A percentile compares a stretch with the other conserved stretches of the same genome.
Evolutionary conservation across 495 filamentous ascomycete species (phyloP).

Genomic region (Elaphomyces granulatus): DNA sequence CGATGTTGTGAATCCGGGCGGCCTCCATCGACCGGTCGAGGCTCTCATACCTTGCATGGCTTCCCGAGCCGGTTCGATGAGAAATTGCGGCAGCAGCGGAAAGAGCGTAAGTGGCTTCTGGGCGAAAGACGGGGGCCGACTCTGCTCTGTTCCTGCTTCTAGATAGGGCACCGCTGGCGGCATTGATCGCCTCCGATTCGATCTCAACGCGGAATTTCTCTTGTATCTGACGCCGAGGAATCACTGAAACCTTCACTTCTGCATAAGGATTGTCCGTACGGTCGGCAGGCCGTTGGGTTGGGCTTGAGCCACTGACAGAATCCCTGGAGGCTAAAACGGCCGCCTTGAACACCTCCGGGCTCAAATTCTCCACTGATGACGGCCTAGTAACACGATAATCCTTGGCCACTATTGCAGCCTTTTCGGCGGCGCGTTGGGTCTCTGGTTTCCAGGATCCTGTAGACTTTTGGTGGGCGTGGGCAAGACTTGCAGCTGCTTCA

Average conservation of each 20-base stretch:
- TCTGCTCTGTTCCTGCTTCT: conserved; percentile 46
- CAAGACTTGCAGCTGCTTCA: conserved; percentile 55
- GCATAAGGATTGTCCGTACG: no score
- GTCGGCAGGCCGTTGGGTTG: neutral
- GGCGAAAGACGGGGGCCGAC: conserved; percentile 44
- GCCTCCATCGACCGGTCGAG: conserved; percentile 37
- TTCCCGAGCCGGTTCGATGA: conserved; percentile 19
- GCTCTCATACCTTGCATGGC: neutral
- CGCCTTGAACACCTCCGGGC: conserved; percentile 53
- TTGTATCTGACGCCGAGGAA: neutral
- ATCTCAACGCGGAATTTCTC: neutral
- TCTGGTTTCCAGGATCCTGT: conserved; percentile 47
- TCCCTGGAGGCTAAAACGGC: conserved; percentile 55
- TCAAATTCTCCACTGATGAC: conserved; percentile 39
- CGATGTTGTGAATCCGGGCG: conserved; percentile 39
- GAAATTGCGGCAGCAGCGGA: conserved; percentile 47
- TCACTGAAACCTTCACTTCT: no score
- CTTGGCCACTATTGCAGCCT: conserved; percentile 52
- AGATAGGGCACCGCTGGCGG: conserved; percentile 60
- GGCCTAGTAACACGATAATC: conserved; percentile 47
- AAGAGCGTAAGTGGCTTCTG: conserved; percentile 49
- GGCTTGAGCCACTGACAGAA: conserved; percentile 25
- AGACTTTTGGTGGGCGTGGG: conserved; percentile 51
- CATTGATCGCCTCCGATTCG: conserved; percentile 47
- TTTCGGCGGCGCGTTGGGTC: conserved; percentile 45